phyloP scores from a whole-genome alignment of 192 early-diverging fungal species.

The Thamnidium elegans region DNA sequence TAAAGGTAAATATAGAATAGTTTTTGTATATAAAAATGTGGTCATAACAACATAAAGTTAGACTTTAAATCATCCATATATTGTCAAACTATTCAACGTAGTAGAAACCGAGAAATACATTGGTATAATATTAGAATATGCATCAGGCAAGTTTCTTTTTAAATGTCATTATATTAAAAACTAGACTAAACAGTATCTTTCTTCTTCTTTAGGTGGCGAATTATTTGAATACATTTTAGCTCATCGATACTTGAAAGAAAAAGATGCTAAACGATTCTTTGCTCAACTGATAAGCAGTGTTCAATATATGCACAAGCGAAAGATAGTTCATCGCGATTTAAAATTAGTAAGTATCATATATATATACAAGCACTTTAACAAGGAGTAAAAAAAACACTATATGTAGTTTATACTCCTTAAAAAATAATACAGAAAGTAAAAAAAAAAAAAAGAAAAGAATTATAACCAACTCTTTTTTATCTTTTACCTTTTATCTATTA shows the following conservation, averaged over 20 bases:
- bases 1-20: conserved; percentile 65
- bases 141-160: conserved; percentile 49
- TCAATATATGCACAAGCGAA: conserved; percentile 68
- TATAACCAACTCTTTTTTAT: not conserved
- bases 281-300: conserved; percentile 76
- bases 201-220: conserved; percentile 22
- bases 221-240: conserved; percentile 85
- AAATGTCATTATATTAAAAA: conserved; percentile 1
- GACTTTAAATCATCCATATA: conserved; percentile 69
- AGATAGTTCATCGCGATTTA: conserved; percentile 85
- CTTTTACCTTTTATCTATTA: conserved; percentile 22
- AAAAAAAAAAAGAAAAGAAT: not conserved
- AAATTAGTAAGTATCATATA: conserved; percentile 59
- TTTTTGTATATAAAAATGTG: not conserved
- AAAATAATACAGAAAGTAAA: not conserved
- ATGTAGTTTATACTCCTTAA: not conserved
- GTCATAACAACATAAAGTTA: conserved; percentile 30
- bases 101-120: conserved; percentile 83
- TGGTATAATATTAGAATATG: conserved; percentile 85
- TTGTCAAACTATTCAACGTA: conserved; percentile 78
- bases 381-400: conserved; percentile 12
- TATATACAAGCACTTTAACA: not conserved
- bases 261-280: conserved; percentile 72
- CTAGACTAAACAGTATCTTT: not conserved
- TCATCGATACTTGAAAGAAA: conserved; percentile 72